Evolutionary conservation across 345 rosid genomes (phyloP).

Genomic region (Salix udensis): DNA sequence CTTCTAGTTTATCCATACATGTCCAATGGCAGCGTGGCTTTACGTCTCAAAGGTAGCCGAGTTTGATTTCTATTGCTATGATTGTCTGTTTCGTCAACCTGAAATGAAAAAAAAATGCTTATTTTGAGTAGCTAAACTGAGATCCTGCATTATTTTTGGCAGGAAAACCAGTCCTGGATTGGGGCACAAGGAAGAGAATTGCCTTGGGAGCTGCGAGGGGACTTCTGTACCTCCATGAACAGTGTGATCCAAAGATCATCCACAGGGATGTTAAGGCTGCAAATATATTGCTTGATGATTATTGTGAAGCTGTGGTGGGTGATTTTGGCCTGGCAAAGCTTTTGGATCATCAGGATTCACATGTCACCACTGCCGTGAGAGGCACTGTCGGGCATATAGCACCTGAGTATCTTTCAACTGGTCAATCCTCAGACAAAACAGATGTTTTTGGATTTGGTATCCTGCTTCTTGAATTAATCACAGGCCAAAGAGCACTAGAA

Average conservation of each 20-base stretch:
- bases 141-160: constrained; percentile 5
- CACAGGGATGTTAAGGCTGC: constrained; percentile 99
- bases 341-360: constrained; percentile 93
- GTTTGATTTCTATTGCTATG: neutral
- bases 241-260: constrained; percentile 95
- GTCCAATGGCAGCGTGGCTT: constrained; percentile 97
- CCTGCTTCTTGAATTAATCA: constrained; percentile 83
- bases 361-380: constrained; percentile 92
- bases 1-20: constrained; percentile 91
- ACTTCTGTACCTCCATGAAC: constrained; percentile 87
- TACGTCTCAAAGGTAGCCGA: constrained; percentile 77
- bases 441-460: constrained; percentile 97
- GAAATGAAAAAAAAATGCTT: neutral
- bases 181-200: constrained; percentile 87
- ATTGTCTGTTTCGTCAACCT: neutral
- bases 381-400: constrained; percentile 99
- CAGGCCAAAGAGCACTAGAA: constrained; percentile 92
- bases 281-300: constrained; percentile 82
- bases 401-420: constrained; percentile 96
- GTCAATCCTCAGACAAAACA: constrained; percentile 95
- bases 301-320: constrained; percentile 92
- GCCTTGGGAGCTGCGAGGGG: constrained; percentile 96
- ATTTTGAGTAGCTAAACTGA: neutral
- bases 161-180: constrained; percentile 79
- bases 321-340: constrained; percentile 96